Base-by-base conservation (phyloP, 495 filamentous ascomycete species). In the Xylaria curta region DNA sequence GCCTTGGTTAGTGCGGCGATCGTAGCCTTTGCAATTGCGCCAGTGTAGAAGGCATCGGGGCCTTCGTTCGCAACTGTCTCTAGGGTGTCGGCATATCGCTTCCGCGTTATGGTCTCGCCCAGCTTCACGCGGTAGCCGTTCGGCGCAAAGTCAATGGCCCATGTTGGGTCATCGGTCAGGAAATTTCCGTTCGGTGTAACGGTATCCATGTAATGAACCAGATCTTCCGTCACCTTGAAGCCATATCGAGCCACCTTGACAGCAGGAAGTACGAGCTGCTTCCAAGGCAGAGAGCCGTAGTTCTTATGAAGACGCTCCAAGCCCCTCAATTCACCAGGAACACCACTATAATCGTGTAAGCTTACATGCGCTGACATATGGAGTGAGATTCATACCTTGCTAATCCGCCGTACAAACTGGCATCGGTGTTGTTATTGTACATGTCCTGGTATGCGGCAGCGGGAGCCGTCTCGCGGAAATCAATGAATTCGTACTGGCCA, bases 121-220 rank as follows among this genome's bases (percentile, higher is more conserved):
- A 93, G 76, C 17, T 83, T 82, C 21, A 94, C 78, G 1, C 87
- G 82, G 0, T 87, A 69, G 40, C 83, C 83, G 51, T 94, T 90
- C 1, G 93, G 93, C 17, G 93, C 93, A 75, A 95, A 97, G 76
- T 97, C 93, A 31, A 92, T 80, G 1, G 93, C 92, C 89, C 92
- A 97, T 0, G 85, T 83, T 0, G 91, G 91, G 70, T 95, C 85
- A 2, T 89, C 82, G 5, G 85, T 84, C 0, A 95, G 81, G 76
- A 95, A 94, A 63, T 94, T 80, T 10, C 93, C 97, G 84, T 97
- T 93, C 81, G 97, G 97, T 69, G 77, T 72, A 7, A 65, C 65
- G 17, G 76, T 75, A 8, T 82, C 75, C 85, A 93, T 92, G 69
- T 93, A 89, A 58, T 78, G 81, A 26, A 92, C 85, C 42, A 93